phyloP scores from a whole-genome alignment of 1,284 basidiomycete species.

The Taiwanofungus camphoratus region DNA sequence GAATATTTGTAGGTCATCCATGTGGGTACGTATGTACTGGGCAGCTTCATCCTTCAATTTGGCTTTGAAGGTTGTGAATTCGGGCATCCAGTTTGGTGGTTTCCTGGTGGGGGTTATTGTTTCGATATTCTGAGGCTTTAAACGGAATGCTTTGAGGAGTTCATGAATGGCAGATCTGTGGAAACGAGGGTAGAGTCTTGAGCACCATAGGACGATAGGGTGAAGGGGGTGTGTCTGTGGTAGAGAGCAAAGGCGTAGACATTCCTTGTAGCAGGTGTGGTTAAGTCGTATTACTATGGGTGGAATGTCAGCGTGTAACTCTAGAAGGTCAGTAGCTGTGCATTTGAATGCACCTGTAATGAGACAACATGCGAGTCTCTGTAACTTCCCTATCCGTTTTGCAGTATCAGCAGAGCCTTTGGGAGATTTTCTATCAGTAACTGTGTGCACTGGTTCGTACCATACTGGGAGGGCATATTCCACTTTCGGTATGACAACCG shows the following conservation, averaged over 20 bases:
- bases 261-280: neutral
- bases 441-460: slow-evolving; percentile 19
- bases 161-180: neutral
- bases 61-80: neutral
- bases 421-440: slow-evolving; percentile 4
- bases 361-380: slow-evolving; percentile 26
- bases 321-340: slow-evolving; percentile 27
- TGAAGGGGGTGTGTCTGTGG: neutral
- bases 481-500: slow-evolving; percentile 30
- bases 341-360: slow-evolving; percentile 32
- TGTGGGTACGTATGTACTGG: neutral
- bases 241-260: neutral
- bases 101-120: neutral
- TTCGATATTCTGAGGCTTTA: neutral
- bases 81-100: neutral
- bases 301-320: slow-evolving; percentile 27
- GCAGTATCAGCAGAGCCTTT: slow-evolving; percentile 13
- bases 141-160: neutral
- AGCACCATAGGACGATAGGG: neutral
- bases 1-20: no score
- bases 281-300: neutral
- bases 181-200: neutral
- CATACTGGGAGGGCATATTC: slow-evolving; percentile 33
- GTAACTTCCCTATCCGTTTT: slow-evolving; percentile 20
- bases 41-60: neutral